Evolutionary conservation across 306 rosid genomes (phyloP).

Genomic region (Dryas alaskensis): DNA sequence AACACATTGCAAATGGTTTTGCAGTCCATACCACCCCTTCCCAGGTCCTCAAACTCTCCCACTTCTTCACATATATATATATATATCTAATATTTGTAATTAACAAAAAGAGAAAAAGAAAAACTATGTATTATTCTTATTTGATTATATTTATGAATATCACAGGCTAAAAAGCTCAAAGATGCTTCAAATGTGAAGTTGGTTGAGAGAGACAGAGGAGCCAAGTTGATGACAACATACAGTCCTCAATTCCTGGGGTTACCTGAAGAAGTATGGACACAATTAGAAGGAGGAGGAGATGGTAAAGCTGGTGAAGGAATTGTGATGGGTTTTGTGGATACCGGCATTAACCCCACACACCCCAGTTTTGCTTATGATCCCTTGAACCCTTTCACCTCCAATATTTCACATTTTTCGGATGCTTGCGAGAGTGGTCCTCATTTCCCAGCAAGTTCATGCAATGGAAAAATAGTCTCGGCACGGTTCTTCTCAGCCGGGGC

Average conservation of each 20-base stretch:
- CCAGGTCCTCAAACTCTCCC: conserved; percentile 41
- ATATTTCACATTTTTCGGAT: conserved; percentile 44
- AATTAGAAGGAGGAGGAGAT: conserved; percentile 37
- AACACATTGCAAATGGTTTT: conserved; percentile 68
- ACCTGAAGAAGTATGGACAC: conserved; percentile 43
- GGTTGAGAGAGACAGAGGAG: conserved; percentile 57
- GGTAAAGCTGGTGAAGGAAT: conserved; percentile 61
- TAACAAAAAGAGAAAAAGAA: background rate
- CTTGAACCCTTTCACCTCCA: conserved; percentile 35
- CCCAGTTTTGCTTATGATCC: conserved; percentile 65
- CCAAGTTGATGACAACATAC: conserved; percentile 51
- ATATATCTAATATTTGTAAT: background rate
- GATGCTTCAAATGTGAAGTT: conserved; percentile 28
- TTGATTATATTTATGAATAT: background rate
- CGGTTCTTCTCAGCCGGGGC: conserved; percentile 83
- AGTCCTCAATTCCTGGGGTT: conserved; percentile 43
- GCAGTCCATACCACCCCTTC: conserved; percentile 76
- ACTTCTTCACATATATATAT: background rate
- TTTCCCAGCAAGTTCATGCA: conserved; percentile 56
- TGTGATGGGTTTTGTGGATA: conserved; percentile 74
- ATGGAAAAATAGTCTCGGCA: conserved; percentile 69
- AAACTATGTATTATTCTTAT: background rate
- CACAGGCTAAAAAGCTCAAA: conserved; percentile 41
- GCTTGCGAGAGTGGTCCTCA: conserved; percentile 60
- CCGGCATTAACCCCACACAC: conserved; percentile 72